Conservation (phyloP, 805 yeast species). For the Ogataea philodendri region DNA sequence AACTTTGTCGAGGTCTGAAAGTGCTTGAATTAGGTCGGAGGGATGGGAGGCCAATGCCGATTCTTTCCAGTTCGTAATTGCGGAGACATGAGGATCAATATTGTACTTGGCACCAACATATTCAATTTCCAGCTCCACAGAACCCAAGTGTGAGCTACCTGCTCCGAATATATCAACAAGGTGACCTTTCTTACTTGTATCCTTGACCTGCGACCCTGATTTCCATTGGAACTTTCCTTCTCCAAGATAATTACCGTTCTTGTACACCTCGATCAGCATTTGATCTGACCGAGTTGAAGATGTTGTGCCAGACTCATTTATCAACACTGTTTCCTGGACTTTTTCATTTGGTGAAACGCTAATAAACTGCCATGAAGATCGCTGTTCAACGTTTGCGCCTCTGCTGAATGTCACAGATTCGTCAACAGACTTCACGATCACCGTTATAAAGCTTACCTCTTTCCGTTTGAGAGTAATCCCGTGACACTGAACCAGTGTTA, state of each 20-base stretch:
- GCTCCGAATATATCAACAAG: constrained; percentile 41
- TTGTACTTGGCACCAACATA: constrained; percentile 71
- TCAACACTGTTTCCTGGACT: constrained; percentile 67
- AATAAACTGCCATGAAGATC: constrained; percentile 63
- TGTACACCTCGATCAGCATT: constrained; percentile 53
- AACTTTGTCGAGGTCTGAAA: constrained; percentile 51
- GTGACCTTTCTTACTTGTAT: constrained; percentile 44
- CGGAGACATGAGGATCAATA: constrained; percentile 52
- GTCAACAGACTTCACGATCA: constrained; percentile 53
- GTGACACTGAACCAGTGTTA: constrained; percentile 50
- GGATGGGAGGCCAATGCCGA: constrained; percentile 38
- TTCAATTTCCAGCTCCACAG: constrained; percentile 52
- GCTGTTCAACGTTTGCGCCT: constrained; percentile 59
- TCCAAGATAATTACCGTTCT: constrained; percentile 64
- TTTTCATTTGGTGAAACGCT: constrained; percentile 70
- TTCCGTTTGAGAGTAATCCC: constrained; percentile 16
- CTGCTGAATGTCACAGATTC: constrained; percentile 56
- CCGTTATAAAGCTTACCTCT: constrained; percentile 46
- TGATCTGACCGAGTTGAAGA: constrained; percentile 49
- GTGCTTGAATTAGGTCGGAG: constrained; percentile 44
- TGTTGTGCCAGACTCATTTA: constrained; percentile 54
- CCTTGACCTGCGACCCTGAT: constrained; percentile 26
- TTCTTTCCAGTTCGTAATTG: constrained; percentile 52
- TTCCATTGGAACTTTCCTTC: constrained; percentile 48
- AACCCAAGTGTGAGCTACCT: constrained; percentile 42